Percentiles rank a stretch among this genome's conserved stretches.
These are phyloP conservation scores for Globisporangium recalcitrans DNA, from an alignment of 352 stramenopile species.

Conservation along the genomic window DNA sequence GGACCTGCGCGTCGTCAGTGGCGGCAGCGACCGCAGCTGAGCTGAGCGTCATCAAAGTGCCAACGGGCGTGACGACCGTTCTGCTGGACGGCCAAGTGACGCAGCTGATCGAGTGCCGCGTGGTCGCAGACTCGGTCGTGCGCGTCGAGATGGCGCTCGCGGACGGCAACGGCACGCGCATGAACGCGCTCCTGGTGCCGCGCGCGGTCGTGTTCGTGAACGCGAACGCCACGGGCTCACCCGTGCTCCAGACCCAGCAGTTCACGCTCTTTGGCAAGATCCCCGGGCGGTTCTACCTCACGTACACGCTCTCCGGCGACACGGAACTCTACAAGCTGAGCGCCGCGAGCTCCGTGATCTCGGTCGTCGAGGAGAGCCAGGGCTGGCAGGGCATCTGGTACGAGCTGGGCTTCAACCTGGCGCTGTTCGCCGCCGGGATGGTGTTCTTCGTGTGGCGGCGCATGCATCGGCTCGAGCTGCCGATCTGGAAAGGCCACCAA, in stretches of 20 bases:
- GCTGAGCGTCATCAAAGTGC: constrained; percentile 37
- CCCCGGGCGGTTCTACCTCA: constrained; percentile 51
- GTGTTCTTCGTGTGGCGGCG: constrained; percentile 62
- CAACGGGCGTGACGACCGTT: constrained; percentile 45
- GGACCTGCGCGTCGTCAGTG: not conserved
- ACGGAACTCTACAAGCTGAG: constrained; percentile 40
- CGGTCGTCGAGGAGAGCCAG: constrained; percentile 35
- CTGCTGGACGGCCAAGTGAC: constrained; percentile 29
- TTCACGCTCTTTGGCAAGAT: constrained; percentile 39
- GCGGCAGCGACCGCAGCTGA: not conserved
- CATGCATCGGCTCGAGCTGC: constrained; percentile 45
- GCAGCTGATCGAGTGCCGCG: constrained; percentile 40
- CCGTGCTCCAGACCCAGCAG: constrained; percentile 24
- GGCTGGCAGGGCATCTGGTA: constrained; percentile 69
- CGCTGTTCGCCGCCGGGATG: constrained; percentile 46
- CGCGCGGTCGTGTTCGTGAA: constrained; percentile 35
- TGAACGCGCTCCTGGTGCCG: constrained; percentile 28
- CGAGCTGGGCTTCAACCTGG: constrained; percentile 55
- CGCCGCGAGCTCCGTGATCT: constrained; percentile 46
- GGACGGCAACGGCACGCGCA: constrained; percentile 33
- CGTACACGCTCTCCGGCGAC: constrained; percentile 38
- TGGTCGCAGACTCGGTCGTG: constrained; percentile 34
- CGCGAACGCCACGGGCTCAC: constrained; percentile 15
- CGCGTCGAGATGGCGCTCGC: constrained; percentile 38
- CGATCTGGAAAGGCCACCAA: constrained; percentile 57